Percentiles rank a stretch among this genome's conserved stretches.
phyloP scores from a whole-genome alignment of 805 yeast genomes.

The Barnettozyma salicaria region DNA sequence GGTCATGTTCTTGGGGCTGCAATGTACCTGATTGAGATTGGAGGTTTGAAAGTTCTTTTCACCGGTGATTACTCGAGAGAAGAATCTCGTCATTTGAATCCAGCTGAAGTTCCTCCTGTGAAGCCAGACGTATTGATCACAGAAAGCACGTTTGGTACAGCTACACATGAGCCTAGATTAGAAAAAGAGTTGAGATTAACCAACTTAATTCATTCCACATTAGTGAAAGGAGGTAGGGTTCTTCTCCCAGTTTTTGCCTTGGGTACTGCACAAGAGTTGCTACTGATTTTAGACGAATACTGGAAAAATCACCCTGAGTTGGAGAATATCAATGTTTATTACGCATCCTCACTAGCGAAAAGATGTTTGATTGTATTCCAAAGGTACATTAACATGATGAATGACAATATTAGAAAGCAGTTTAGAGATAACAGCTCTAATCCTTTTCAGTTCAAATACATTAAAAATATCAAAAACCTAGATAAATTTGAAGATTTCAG shows the following conservation, averaged over 20 bases:
- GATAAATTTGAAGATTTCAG: constrained; percentile 89
- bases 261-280: constrained; percentile 93
- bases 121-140: constrained; percentile 87
- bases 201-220: constrained; percentile 74
- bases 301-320: constrained; percentile 84
- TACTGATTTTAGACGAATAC: constrained; percentile 87
- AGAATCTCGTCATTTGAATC: constrained; percentile 88
- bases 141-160: constrained; percentile 97
- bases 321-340: constrained; percentile 75
- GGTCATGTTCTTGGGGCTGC: constrained; percentile 99
- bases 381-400: constrained; percentile 96
- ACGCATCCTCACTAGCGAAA: constrained; percentile 88
- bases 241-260: constrained; percentile 91
- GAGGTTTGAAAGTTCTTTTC: constrained; percentile 80
- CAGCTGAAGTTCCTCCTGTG: constrained; percentile 88
- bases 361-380: constrained; percentile 98
- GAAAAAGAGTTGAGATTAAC: constrained; percentile 83
- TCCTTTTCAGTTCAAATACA: constrained; percentile 86
- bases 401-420: constrained; percentile 73
- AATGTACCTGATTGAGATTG: constrained; percentile 92
- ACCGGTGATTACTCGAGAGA: constrained; percentile 98
- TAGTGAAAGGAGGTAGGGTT: constrained; percentile 85
- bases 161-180: constrained; percentile 85
- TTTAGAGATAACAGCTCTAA: constrained; percentile 75
- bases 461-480: constrained; percentile 70